These are phyloP conservation scores for Xylariomycetidae sp. DNA, from an alignment of 2,329 filamentous ascomycete species.

Conservation along the genomic window DNA sequence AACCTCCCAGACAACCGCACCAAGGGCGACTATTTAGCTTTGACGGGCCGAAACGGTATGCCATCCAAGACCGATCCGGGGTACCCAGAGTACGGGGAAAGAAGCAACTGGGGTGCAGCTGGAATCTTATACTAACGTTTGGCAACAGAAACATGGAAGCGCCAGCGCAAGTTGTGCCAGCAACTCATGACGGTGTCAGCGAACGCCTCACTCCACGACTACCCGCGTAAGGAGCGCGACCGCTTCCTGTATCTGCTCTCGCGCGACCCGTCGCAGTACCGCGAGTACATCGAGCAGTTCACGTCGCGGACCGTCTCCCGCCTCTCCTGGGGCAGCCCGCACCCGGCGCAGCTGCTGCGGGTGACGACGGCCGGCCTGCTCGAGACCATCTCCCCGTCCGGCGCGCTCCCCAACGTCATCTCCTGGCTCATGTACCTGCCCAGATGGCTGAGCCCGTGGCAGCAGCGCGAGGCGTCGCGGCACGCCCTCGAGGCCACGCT, in stretches of 20 bases:
- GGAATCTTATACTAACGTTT: conserved; percentile 2
- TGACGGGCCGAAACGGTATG: conserved; percentile 36
- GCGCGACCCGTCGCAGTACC: conserved; percentile 34
- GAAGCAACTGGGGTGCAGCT: background rate
- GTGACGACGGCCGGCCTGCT: conserved; percentile 40
- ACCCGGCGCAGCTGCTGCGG: conserved; percentile 33
- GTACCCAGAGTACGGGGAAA: background rate
- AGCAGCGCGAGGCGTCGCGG: conserved; percentile 35
- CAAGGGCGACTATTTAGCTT: conserved; percentile 39
- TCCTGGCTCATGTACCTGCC: conserved; percentile 35
- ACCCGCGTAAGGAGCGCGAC: conserved; percentile 38
- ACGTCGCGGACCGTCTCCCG: conserved; percentile 39
- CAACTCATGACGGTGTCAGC: conserved; percentile 35
- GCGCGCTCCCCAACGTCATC: conserved; percentile 36
- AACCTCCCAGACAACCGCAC: conserved; percentile 42
- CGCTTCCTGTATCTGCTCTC: conserved; percentile 37
- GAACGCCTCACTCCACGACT: conserved; percentile 32
- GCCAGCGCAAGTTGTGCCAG: conserved; percentile 39
- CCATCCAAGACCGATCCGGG: too few species aligned
- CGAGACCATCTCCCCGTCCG: conserved; percentile 38
- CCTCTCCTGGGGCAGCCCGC: conserved; percentile 39
- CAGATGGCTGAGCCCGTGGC: conserved; percentile 35
- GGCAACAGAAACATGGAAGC: conserved; percentile 38
- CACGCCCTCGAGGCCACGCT: conserved; percentile 34
- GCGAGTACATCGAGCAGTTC: conserved; percentile 41